Base-by-base conservation (phyloP, 371 early-diverging fungal species). In the Mortierella sp. region DNA sequence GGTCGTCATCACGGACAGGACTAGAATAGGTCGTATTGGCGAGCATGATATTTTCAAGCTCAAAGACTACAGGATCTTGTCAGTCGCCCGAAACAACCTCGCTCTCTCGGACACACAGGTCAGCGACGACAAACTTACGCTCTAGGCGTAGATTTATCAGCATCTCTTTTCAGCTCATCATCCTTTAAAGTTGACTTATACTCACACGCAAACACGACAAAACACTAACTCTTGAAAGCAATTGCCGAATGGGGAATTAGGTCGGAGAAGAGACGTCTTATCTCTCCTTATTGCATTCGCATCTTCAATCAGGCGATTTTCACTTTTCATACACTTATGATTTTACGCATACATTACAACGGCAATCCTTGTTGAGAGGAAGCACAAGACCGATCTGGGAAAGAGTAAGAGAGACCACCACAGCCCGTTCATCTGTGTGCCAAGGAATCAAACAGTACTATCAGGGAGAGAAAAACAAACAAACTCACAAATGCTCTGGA, bases 321-420 rank as follows among this genome's bases (percentile, higher is more conserved):
- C 96, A 94, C 73, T 97, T 94, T 75, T 97, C 97, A 23, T 93
- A 94, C 69, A 87, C 88, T 15, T 92, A 87, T 68, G 96, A 98
- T 66, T 65, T 98, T 64, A 97, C 98, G 4, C 89, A 91, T 66
- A 88, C 90, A 15, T 64, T 95, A 11, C 97, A 98, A 80, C 85
- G 92, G 65, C 94, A 92, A 73, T 77, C 83, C 14, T 81, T 85
- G 16, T 55, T 71, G 25, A 60, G 64, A 47, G 57, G 51, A 44
- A 64, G 48, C 57, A 64, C 71, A 12, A 45, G 29, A 14, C 68
- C 71, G 14, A 45, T 76, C 19, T 76, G 72, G 71, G 71, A 71
- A 48, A 61, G 72, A 26, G 76, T 76, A 64, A 14, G 76, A 58
- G 23, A 3, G 9, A 9, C 37, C 37, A 37, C 37, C 9, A 3